Conservation (phyloP, 1,284 basidiomycete genomes). For the Ustilago curta region DNA sequence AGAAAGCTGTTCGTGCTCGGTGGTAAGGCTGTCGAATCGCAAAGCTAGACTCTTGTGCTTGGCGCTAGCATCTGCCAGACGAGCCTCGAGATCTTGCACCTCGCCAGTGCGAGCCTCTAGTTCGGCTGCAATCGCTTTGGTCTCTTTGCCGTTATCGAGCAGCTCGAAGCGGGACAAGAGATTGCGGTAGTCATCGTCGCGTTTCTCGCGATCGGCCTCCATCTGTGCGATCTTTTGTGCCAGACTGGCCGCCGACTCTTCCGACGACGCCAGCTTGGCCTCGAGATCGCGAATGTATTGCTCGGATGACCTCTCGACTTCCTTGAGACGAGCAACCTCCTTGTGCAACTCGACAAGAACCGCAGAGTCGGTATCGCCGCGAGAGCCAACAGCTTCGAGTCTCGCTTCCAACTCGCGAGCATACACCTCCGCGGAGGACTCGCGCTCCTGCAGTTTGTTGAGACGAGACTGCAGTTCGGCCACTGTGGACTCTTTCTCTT, state of each 20-base stretch:
- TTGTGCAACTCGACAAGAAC: conserved; percentile 84
- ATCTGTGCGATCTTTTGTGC: conserved; percentile 80
- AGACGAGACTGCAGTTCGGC: conserved; percentile 85
- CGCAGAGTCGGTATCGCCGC: conserved; percentile 79
- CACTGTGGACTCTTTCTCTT: conserved; percentile 82
- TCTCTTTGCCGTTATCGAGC: conserved; percentile 72
- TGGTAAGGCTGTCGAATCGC: conserved; percentile 27
- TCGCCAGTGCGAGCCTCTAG: conserved; percentile 82
- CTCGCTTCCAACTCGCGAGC: conserved; percentile 91
- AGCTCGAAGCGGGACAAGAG: conserved; percentile 80
- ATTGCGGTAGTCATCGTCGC: conserved; percentile 76
- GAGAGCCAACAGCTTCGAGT: conserved; percentile 84
- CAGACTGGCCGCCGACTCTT: conserved; percentile 79
- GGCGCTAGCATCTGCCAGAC: conserved; percentile 24
- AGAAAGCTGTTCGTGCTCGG: conserved; percentile 29
- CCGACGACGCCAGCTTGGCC: conserved; percentile 80
- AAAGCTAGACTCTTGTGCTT: conserved; percentile 35
- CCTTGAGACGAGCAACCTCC: conserved; percentile 82
- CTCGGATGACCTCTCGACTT: conserved; percentile 78
- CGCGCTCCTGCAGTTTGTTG: conserved; percentile 85
- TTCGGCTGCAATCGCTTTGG: conserved; percentile 73
- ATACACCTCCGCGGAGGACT: conserved; percentile 91
- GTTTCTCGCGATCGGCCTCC: conserved; percentile 81
- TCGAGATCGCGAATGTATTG: conserved; percentile 93
- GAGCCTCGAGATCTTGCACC: conserved; percentile 80